Base-by-base conservation (phyloP, 306 rosid species). In the Coriaria nepalensis region DNA sequence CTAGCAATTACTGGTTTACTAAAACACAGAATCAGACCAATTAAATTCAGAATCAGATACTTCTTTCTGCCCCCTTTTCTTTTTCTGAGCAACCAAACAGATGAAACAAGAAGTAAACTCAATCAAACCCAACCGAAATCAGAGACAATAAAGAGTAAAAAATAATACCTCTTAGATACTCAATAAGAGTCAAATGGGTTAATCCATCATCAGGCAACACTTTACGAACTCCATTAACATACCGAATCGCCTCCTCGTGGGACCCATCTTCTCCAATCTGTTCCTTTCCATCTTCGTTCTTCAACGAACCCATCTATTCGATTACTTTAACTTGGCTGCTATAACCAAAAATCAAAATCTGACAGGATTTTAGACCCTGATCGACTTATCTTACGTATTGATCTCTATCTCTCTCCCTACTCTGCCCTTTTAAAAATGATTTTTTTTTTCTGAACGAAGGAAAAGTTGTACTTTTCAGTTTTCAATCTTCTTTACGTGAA, bases 161-260 rank as follows among this genome's bases (percentile, higher is more conserved):
- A 34, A 8, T 6, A 12, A 50, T 59, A 81, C 98, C 98, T 81
- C 95, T 77, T 49, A 90, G 94, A 71, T 85, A 90, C 64, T 90
- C 98, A 4, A 90, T 87, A 51, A 81, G 85, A 15, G 92, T 85
- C 37, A 85, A 63, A 67, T 90, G 95, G 53, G 98, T 95, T 15
- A 81, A 67, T 34, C 92, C 94, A 67, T 90, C 78, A 35, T 90
- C 78, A 35, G 92, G 77, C 43, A 90, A 64, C 7, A 67, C 67
- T 77, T 60, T 71, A 6, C 98, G 85, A 60, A 75, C 52, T 42
- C 95, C 92, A 34, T 85, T 90, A 4, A 85, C 87, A 11, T 70
- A 90, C 4, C 79, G 38, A 29, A 81, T 56, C 35, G 87, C 63
- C 6, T 81, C 86, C 56, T 56, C 29, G 29, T 1, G 60, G 3